Base-by-base conservation (phyloP, 2,329 filamentous ascomycete species). In the Fusarium sp. region DNA sequence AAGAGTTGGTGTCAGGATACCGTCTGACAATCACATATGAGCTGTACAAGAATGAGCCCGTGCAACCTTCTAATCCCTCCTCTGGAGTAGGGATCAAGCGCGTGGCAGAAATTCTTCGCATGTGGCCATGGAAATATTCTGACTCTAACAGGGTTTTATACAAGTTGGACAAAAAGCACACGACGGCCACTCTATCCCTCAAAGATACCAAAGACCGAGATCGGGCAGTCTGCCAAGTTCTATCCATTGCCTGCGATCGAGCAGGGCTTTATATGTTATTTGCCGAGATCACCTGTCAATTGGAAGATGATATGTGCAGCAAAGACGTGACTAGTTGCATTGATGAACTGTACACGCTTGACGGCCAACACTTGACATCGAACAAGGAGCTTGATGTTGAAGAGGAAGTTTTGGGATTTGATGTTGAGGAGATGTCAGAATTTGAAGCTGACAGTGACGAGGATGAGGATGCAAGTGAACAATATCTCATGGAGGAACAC, bases 1-100 rank as follows among this genome's bases (percentile, higher is more conserved):
- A 51, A 13, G 39, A 65, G 20, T 26, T 68, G 26, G 28, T n/a
- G 19, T 68, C 56, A 2, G 53, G 64, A 17, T 47, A 69, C 40
- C 64, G 64, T 4, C 37, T 68, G 6, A 62, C 54, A 7, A 51
- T 68, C 17, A 55, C 59, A 11, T 68, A 68, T 35, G 37, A 52
- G 33, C 20, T 68, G 24, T 52, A 52, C 30, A 39, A 40, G 22
- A 41, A 15, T 20, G 37, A 26, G 4, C n/a, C 30, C 6, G 32
- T 28, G 5, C 28, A 46, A 13, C n/a, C 35, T 5, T 35, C 35
- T 35, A 51, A 28, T 2, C n/a, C 15, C 15, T 22, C 35, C 3
- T 20, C 56, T 3, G 26, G 35, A 28, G 41, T 39, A 26, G 37
- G 56, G n/a, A 24, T 30, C 5, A 19, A 32, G 5, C 45, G 26